Conservation (phyloP, 2,329 filamentous ascomycete genomes). For the Stachybotrys chlorohalonatus region DNA sequence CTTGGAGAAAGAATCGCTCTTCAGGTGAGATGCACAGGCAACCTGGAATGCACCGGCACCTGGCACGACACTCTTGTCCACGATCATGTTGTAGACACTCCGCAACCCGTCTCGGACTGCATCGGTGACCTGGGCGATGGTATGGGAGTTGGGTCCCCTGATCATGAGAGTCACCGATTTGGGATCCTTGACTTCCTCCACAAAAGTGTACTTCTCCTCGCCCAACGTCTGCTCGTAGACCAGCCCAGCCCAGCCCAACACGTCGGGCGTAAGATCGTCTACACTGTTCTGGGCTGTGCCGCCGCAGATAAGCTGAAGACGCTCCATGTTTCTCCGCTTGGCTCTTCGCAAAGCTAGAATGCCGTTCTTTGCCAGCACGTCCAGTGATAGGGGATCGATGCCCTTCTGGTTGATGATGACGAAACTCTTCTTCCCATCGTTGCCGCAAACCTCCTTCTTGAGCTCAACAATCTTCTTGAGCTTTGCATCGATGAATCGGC, state of each 20-base stretch:
- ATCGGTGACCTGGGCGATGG: slow-evolving; percentile 93
- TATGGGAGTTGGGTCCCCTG: slow-evolving; percentile 95
- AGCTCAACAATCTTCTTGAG: slow-evolving; percentile 94
- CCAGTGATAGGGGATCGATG: slow-evolving; percentile 90
- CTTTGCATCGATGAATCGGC: slow-evolving; percentile 92
- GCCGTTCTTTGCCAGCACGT: slow-evolving; percentile 95
- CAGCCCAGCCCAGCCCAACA: slow-evolving; percentile 89
- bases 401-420: slow-evolving; percentile 99
- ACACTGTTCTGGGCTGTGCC: slow-evolving; percentile 92
- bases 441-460: slow-evolving; percentile 95
- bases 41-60: slow-evolving; percentile 95
- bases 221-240: slow-evolving; percentile 97
- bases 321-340: slow-evolving; percentile 98
- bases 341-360: slow-evolving; percentile 90
- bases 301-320: slow-evolving; percentile 88
- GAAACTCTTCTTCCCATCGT: slow-evolving; percentile 88
- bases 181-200: slow-evolving; percentile 97
- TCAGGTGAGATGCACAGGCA: slow-evolving; percentile 78
- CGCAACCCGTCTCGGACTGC: slow-evolving; percentile 90
- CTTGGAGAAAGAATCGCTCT: slow-evolving; percentile 78
- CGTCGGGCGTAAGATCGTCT: slow-evolving; percentile 78
- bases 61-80: slow-evolving; percentile 92
- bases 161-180: slow-evolving; percentile 97
- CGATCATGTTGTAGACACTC: slow-evolving; percentile 98
- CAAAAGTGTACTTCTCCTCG: slow-evolving; percentile 98